Percentiles rank a stretch among this genome's conserved stretches.
These are phyloP conservation scores for Elongisporangium prolatum DNA, from an alignment of 352 stramenopile species.

Conservation along the genomic window DNA sequence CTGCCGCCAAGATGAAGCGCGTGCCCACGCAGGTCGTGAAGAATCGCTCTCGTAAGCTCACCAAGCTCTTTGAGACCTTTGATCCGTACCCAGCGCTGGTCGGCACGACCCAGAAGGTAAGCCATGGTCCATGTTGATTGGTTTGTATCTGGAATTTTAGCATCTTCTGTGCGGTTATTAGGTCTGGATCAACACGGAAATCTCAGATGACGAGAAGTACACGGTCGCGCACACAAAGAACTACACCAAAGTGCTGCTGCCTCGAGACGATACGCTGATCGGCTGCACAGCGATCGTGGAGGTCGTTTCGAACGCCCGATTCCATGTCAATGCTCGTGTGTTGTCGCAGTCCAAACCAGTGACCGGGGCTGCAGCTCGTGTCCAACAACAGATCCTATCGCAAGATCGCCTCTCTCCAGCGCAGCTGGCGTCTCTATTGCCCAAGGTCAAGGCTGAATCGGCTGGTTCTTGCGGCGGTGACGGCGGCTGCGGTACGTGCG, in stretches of 20 bases:
- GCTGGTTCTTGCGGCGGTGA: slow-evolving; percentile 24
- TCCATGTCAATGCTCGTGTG: slow-evolving; percentile 72
- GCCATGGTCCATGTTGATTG: background rate
- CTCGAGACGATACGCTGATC: slow-evolving; percentile 65
- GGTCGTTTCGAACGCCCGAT: slow-evolving; percentile 48
- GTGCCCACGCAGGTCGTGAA: slow-evolving; percentile 88
- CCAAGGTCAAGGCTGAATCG: slow-evolving; percentile 18
- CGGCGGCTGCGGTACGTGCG: slow-evolving; percentile 12
- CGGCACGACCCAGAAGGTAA: slow-evolving; percentile 40
- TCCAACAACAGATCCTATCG: slow-evolving; percentile 47
- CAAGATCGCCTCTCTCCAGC: slow-evolving; percentile 24
- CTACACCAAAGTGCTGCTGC: slow-evolving; percentile 91
- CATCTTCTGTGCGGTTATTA: background rate
- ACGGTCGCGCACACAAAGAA: slow-evolving; percentile 89
- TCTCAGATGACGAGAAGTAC: slow-evolving; percentile 68
- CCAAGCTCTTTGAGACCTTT: slow-evolving; percentile 83
- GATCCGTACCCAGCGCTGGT: slow-evolving; percentile 73
- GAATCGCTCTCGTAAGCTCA: slow-evolving; percentile 79
- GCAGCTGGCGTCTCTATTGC: slow-evolving; percentile 25
- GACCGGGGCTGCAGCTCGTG: slow-evolving; percentile 39
- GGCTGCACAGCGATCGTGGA: slow-evolving; percentile 64
- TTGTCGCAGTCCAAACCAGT: slow-evolving; percentile 49
- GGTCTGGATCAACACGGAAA: slow-evolving; percentile 84
- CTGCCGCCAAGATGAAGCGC: slow-evolving; percentile 87
- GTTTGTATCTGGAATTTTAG: slow-evolving; percentile 10